Conservation (phyloP, 1,284 basidiomycete genomes). For the Pseudozyma hubeiensis region DNA sequence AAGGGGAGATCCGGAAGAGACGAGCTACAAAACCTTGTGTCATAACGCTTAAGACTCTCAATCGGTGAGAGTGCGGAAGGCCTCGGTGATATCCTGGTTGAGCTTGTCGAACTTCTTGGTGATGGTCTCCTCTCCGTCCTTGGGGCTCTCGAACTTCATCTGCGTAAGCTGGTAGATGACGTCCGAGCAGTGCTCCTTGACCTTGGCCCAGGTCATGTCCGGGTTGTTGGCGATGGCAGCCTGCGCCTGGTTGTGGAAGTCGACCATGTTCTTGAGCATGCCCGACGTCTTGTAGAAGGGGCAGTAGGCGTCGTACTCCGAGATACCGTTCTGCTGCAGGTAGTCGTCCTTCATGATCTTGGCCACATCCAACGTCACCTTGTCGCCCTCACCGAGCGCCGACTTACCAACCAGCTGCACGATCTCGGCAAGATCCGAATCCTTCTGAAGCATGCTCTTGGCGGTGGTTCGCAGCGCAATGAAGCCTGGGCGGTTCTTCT, state of each 20-base stretch:
- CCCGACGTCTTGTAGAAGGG: conserved; percentile 83
- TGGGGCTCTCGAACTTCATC: conserved; percentile 90
- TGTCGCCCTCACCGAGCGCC: conserved; percentile 95
- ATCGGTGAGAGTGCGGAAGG: conserved; percentile 65
- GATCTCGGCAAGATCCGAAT: conserved; percentile 97
- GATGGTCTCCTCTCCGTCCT: conserved; percentile 67
- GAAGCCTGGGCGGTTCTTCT: conserved; percentile 87
- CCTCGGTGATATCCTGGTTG: conserved; percentile 63
- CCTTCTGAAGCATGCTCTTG: conserved; percentile 97
- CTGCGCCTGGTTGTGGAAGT: conserved; percentile 90
- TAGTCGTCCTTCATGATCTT: conserved; percentile 95
- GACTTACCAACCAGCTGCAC: conserved; percentile 99
- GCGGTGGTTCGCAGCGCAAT: conserved; percentile 89
- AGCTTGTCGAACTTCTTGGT: conserved; percentile 63
- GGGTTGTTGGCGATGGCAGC: conserved; percentile 78
- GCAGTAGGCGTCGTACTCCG: conserved; percentile 95
- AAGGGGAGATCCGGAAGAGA: conserved; percentile 3
- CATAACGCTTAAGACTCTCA: conserved; percentile 13
- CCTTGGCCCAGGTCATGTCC: conserved; percentile 90
- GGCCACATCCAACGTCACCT: conserved; percentile 97
- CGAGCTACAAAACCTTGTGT: not conserved
- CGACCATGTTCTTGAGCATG: conserved; percentile 95
- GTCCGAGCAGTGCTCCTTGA: conserved; percentile 87
- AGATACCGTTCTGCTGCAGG: conserved; percentile 98
- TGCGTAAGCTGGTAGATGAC: conserved; percentile 95